Percentiles rank a stretch among this genome's conserved stretches.
Evolutionary conservation across 225 moss, liverwort and hornwort genomes (phyloP).

Genomic region (Pleurozium schreberi): DNA sequence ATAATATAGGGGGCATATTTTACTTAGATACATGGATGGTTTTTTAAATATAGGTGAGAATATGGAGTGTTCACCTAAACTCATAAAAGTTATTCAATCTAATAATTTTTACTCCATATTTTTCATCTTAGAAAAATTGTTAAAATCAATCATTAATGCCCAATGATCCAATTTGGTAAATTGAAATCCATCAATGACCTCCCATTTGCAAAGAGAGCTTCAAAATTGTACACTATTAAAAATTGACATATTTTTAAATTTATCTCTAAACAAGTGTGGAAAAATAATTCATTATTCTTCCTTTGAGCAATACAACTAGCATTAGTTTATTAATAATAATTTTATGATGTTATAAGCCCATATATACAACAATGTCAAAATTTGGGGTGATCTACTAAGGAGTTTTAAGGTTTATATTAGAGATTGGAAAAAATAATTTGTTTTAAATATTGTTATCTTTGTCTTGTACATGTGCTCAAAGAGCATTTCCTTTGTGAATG

Average conservation of each 20-base stretch:
- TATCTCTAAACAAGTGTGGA: accelerated
- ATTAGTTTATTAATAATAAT: background rate
- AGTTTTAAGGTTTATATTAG: background rate
- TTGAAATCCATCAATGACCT: background rate
- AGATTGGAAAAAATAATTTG: background rate
- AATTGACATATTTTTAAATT: too few species aligned
- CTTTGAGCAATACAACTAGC: background rate
- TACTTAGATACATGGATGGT: accelerated
- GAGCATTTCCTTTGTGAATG: background rate
- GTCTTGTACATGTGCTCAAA: background rate
- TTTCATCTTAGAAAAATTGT: background rate
- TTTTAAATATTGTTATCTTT: background rate
- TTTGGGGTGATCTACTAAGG: accelerated
- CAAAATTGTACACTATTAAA: accelerated
- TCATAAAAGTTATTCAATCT: background rate
- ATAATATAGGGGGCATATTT: background rate
- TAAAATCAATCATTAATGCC: too few species aligned
- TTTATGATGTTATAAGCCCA: too few species aligned
- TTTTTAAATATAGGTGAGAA: accelerated
- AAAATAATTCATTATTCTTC: background rate
- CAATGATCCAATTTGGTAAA: background rate
- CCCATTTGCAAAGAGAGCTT: background rate
- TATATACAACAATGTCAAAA: background rate
- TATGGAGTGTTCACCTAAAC: accelerated
- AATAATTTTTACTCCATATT: background rate